Evolutionary conservation across 2,329 filamentous ascomycete species (phyloP), one percentile per base, ranked within the genome.

Genomic region (Rhytidhysteron rufulum): DNA sequence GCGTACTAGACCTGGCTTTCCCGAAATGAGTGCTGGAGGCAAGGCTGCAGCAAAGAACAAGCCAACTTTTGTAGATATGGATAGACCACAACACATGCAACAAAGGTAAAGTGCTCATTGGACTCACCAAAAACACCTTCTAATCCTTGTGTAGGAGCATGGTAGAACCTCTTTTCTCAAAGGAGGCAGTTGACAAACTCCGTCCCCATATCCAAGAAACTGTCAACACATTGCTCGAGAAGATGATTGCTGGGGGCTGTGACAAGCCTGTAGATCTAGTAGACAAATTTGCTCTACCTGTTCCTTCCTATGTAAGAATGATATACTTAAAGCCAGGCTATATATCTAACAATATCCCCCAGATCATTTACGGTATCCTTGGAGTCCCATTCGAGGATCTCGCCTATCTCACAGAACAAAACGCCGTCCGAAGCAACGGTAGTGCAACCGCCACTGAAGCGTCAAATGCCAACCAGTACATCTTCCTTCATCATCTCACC

Each of bases 51-150:
- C 66, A n/a, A 71, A 73, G 45, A 69, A 66, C 27, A 70, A 67
- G 40, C 69, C 73, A 1, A 75, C 71, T 0, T 75, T 75, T 48
- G 72, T 75, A 4, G 71, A 75, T 47, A 74, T 75, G 69, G 71
- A 75, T 43, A 53, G 69, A 4, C 73, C 73, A 0, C 63, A 66
- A 2, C 73, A 76, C 41, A 72, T 69, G 64, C 52, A 60, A 11
- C 70, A 75, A 42, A 64, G 70, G 66, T 65, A 50, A 39, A 38
- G 31, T n/a, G 11, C n/a, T 37, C 24, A 7, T 40, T 11, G 20
- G n/a, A 24, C 24, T 20, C 19, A 19, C 18, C 34, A 18, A 7
- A 7, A 9, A 11, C 5, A 10, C 9, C 25, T 13, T 13, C 20
- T 27, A 34, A 35, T 33, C n/a, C 9, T 37, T 35, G 17, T 16